A percentile compares a stretch with the other conserved stretches of the same genome.
Conservation (phyloP, 768 basidiomycete species). For the Suillus tomentosus region DNA sequence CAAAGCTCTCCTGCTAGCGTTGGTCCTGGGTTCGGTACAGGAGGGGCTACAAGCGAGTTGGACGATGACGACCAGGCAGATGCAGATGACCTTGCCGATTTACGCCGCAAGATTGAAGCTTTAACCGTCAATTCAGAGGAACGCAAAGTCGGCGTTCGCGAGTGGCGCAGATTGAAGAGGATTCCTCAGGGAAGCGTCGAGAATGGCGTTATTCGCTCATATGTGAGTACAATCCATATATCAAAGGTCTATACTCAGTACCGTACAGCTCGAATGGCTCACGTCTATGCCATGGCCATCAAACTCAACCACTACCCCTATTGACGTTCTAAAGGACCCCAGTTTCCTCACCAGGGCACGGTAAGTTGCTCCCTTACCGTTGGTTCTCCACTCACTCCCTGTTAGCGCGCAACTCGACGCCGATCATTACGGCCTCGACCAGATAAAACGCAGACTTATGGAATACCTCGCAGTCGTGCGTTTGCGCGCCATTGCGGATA, state of each 20-base stretch:
- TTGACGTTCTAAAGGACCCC: conserved; percentile 47
- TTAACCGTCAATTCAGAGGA: conserved; percentile 77
- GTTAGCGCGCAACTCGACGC: conserved; percentile 69
- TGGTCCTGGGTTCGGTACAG: conserved; percentile 28
- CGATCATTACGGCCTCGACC: conserved; percentile 91
- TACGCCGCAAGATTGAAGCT: conserved; percentile 72
- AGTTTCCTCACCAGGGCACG: conserved; percentile 72
- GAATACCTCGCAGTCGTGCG: conserved; percentile 91
- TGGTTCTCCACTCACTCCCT: not conserved
- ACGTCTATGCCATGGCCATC: conserved; percentile 83
- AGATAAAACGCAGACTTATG: conserved; percentile 87
- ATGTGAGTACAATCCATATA: conserved; percentile 48
- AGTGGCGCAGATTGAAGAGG: conserved; percentile 81
- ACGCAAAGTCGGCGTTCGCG: conserved; percentile 76
- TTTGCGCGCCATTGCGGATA: conserved; percentile 40
- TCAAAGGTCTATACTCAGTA: not conserved
- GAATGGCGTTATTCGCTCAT: conserved; percentile 83
- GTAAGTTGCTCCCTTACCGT: conserved; percentile 17
- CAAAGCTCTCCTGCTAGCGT: conserved; percentile 29
- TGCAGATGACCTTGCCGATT: conserved; percentile 74
- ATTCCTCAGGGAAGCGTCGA: conserved; percentile 92
- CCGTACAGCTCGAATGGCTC: conserved; percentile 82
- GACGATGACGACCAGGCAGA: conserved; percentile 83
- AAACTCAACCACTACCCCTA: conserved; percentile 22
- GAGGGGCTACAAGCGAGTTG: conserved; percentile 46